A percentile compares a stretch with the other conserved stretches of the same genome.
Conservation (phyloP, 208 protist species). For the Trypanosoma lewisi region DNA sequence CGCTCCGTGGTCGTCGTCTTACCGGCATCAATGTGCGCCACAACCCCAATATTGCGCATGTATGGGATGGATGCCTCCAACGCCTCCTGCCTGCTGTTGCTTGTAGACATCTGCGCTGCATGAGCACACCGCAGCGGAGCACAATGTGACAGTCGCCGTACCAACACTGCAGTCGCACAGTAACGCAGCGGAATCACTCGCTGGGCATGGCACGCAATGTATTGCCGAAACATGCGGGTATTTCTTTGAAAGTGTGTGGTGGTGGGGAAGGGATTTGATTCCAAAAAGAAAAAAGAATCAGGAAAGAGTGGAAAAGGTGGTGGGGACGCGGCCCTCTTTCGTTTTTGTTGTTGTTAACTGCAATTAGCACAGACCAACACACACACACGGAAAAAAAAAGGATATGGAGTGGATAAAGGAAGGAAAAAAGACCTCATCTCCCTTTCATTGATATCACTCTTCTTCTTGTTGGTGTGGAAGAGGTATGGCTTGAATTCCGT, state of each 20-base stretch:
- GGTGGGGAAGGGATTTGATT: too few relatives aligned
- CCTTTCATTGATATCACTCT: too few relatives aligned
- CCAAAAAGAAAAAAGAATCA: slow-evolving; percentile 16
- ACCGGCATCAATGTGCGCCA: slow-evolving; percentile 95
- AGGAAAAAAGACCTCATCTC: too few relatives aligned
- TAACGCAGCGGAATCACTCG: not conserved
- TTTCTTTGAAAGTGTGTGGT: not conserved
- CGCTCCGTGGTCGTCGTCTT: slow-evolving; percentile 96
- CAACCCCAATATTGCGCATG: slow-evolving; percentile 94
- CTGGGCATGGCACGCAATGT: not conserved
- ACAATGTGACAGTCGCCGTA: not conserved
- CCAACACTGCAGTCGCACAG: not conserved
- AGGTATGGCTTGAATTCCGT: too few relatives aligned
- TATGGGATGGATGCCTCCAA: slow-evolving; percentile 22
- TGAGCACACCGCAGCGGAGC: not conserved
- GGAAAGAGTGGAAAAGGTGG: slow-evolving; percentile 1
- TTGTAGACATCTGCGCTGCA: not conserved
- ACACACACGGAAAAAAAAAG: slow-evolving; percentile 4
- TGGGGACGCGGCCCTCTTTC: not conserved
- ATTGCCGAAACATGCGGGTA: slow-evolving; percentile 1
- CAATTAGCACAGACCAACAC: not conserved
- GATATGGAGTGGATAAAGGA: slow-evolving; percentile 9
- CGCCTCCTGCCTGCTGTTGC: slow-evolving; percentile 1
- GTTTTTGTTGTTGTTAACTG: not conserved
- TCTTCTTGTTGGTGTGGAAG: too few relatives aligned